A percentile compares a stretch with the other conserved stretches of the same genome.
phyloP scores from a whole-genome alignment of 495 filamentous ascomycete genomes.

The Penicillium soppii region DNA sequence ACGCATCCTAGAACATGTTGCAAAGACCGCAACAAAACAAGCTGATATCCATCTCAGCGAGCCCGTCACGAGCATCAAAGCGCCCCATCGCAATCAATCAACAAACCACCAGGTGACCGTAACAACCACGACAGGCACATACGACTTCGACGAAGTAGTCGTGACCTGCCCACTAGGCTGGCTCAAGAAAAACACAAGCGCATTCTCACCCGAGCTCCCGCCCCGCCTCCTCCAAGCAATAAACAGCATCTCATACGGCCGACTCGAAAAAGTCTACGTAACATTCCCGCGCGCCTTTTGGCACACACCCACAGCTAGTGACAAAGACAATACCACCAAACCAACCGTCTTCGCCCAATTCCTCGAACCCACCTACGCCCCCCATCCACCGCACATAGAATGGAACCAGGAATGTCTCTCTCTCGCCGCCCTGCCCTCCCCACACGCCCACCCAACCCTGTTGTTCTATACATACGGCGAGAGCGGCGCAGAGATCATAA shows the following conservation, averaged over 20 bases:
- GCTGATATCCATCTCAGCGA: constrained; percentile 60
- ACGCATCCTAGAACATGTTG: constrained; percentile 67
- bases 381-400: constrained; percentile 65
- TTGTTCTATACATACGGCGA: constrained; percentile 88
- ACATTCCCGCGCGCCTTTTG: constrained; percentile 76
- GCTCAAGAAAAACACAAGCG: constrained; percentile 71
- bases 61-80: constrained; percentile 55
- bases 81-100: constrained; percentile 15
- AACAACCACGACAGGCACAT: constrained; percentile 51
- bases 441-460: constrained; percentile 75
- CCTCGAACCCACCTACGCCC: constrained; percentile 58
- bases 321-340: constrained; percentile 4
- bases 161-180: constrained; percentile 85
- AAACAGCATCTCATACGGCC: constrained; percentile 76
- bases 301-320: constrained; percentile 38
- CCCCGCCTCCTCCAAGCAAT: constrained; percentile 68
- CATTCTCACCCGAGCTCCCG: constrained; percentile 71
- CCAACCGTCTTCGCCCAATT: constrained; percentile 37
- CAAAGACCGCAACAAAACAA: constrained; percentile 58
- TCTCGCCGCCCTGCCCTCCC: constrained; percentile 61
- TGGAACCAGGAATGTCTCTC: constrained; percentile 85
- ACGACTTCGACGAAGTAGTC: constrained; percentile 80
- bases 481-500: constrained; percentile 52
- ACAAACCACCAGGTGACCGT: constrained; percentile 46
- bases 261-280: constrained; percentile 89